Percentiles rank a stretch among this genome's conserved stretches.
phyloP scores from a whole-genome alignment of 768 basidiomycete genomes.

The Exidia glandulosa region DNA sequence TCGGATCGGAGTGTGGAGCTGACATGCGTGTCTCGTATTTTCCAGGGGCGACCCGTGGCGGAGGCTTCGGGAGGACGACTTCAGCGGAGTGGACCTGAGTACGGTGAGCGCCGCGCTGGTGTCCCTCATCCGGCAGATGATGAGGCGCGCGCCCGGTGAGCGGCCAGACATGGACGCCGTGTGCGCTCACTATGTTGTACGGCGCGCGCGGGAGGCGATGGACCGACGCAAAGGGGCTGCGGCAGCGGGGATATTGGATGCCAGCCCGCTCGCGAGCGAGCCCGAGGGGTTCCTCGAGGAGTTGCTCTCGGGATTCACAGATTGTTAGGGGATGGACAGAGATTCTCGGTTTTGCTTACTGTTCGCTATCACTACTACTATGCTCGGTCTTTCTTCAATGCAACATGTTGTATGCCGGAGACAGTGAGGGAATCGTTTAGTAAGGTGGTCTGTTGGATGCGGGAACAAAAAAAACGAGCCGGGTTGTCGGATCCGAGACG shows the following conservation, averaged over 20 bases:
- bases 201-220: conserved; percentile 55
- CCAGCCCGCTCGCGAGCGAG: conserved; percentile 55
- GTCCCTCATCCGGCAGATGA: conserved; percentile 61
- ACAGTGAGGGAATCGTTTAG: no score
- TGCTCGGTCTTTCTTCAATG: no score
- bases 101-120: conserved; percentile 48
- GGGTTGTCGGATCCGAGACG: no score
- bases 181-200: conserved; percentile 50
- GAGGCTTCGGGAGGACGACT: conserved; percentile 81
- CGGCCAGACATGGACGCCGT: conserved; percentile 51
- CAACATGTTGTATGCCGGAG: no score
- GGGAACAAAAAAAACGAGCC: no score
- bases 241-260: conserved; percentile 24
- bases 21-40: conserved; percentile 19
- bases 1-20: not conserved
- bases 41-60: conserved; percentile 90
- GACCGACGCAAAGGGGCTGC: conserved; percentile 34
- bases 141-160: conserved; percentile 54
- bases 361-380: no score
- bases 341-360: not conserved
- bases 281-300: conserved; percentile 52
- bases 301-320: conserved; percentile 30
- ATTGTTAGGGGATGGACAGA: not conserved
- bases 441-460: no score
- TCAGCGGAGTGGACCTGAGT: conserved; percentile 60